Conservation (phyloP, 1,139 yeast genomes). For the Candida sanyaensis region DNA sequence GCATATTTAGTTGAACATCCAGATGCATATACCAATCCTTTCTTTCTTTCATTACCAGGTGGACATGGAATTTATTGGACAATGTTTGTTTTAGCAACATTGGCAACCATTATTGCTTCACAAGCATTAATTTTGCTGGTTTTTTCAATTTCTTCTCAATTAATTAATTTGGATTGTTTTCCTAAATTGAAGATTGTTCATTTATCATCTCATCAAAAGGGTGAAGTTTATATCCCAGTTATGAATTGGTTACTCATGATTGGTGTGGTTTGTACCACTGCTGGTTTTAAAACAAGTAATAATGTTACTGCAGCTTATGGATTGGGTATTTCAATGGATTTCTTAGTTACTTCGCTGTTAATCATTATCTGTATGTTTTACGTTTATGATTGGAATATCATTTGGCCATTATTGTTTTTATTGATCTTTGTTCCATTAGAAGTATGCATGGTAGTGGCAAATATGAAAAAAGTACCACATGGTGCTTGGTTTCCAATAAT, state of each 20-base stretch:
- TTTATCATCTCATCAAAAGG: slow-evolving; percentile 42
- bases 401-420: slow-evolving; percentile 36
- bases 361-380: slow-evolving; percentile 47
- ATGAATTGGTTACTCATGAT: slow-evolving; percentile 52
- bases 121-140: slow-evolving; percentile 62
- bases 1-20: slow-evolving; percentile 50
- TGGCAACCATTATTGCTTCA: slow-evolving; percentile 59
- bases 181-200: slow-evolving; percentile 50
- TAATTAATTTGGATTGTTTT: slow-evolving; percentile 54
- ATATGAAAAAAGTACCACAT: slow-evolving; percentile 50
- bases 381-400: slow-evolving; percentile 40
- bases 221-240: slow-evolving; percentile 53
- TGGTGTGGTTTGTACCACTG: slow-evolving; percentile 50
- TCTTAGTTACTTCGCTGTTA: slow-evolving; percentile 51
- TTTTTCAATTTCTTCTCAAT: slow-evolving; percentile 51
- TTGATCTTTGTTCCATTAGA: slow-evolving; percentile 49
- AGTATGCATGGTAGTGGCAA: slow-evolving; percentile 44
- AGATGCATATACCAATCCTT: slow-evolving; percentile 38
- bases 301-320: slow-evolving; percentile 63
- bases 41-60: slow-evolving; percentile 55
- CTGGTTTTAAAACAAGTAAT: slow-evolving; percentile 52
- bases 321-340: slow-evolving; percentile 57
- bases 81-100: slow-evolving; percentile 53
- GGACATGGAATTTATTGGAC: slow-evolving; percentile 51
- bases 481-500: slow-evolving; percentile 63